These are phyloP conservation scores for Barnettozyma botsteinii DNA, from an alignment of 805 yeast species.

Conservation along the genomic window DNA sequence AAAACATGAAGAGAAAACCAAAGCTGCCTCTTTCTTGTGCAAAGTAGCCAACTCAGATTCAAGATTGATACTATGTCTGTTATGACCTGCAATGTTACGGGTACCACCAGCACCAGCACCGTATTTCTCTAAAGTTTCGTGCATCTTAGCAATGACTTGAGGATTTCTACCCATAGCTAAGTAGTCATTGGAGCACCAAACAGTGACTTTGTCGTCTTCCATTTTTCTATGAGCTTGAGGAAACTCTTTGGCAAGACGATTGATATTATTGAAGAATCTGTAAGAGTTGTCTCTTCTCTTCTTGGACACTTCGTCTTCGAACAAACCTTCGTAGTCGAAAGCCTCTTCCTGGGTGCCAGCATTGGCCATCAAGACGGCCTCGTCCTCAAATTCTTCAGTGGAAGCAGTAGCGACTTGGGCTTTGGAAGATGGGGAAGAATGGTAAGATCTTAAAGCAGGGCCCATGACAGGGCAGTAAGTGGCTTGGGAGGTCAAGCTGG, in stretches of 20 bases:
- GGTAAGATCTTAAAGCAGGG: conserved; percentile 48
- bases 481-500: conserved; percentile 43
- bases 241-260: conserved; percentile 88
- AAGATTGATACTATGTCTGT: conserved; percentile 77
- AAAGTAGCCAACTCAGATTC: conserved; percentile 85
- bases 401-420: conserved; percentile 21
- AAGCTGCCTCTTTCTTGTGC: conserved; percentile 91
- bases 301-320: conserved; percentile 57
- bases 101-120: conserved; percentile 99
- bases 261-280: conserved; percentile 94
- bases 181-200: conserved; percentile 99
- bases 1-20: conserved; percentile 92
- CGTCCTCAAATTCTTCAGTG: conserved; percentile 22
- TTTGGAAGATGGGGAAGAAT: conserved; percentile 31
- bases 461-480: conserved; percentile 88
- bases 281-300: conserved; percentile 89
- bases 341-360: conserved; percentile 42
- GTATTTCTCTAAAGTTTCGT: conserved; percentile 71
- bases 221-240: conserved; percentile 83
- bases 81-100: conserved; percentile 97
- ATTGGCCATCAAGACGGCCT: conserved; percentile 25
- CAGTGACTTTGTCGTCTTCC: conserved; percentile 83
- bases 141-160: conserved; percentile 70
- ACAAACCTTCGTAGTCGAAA: conserved; percentile 69
- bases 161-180: conserved; percentile 88